Evolutionary conservation across 1,139 yeast genomes (phyloP).

Genomic region (Saccharomyces hybrid): DNA sequence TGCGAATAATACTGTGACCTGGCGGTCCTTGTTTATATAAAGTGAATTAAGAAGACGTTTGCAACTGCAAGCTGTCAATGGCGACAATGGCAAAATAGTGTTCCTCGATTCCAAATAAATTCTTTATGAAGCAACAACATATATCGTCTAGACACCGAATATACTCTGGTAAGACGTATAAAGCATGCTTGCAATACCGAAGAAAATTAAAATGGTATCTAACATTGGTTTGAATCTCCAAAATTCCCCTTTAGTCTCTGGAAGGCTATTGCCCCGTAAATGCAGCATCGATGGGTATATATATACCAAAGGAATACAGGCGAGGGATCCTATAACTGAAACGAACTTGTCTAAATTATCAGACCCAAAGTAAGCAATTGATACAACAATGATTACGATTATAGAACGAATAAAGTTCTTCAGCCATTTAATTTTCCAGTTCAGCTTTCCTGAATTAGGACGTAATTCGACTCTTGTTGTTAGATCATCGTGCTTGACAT

Average conservation of each 20-base stretch:
- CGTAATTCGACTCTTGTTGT: constrained; percentile 13
- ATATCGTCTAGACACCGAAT: constrained; percentile 12
- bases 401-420: constrained; percentile 51
- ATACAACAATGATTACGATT: constrained; percentile 47
- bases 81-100: neutral
- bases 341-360: constrained; percentile 63
- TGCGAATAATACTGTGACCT: neutral
- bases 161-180: constrained; percentile 61
- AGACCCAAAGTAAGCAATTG: constrained; percentile 55
- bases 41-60: neutral
- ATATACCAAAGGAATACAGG: constrained; percentile 76
- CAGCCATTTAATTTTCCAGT: constrained; percentile 52
- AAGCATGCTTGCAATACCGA: constrained; percentile 55
- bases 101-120: neutral
- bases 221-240: constrained; percentile 21
- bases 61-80: neutral
- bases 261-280: constrained; percentile 34
- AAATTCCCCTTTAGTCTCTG: constrained; percentile 21
- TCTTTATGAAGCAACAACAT: neutral
- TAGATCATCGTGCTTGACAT: constrained; percentile 13
- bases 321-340: constrained; percentile 72
- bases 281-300: constrained; percentile 78
- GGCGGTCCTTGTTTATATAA: neutral
- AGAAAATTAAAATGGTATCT: constrained; percentile 43
- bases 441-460: constrained; percentile 47